Evolutionary conservation across 495 filamentous ascomycete genomes (phyloP).

Genomic region (Thozetella sp.): DNA sequence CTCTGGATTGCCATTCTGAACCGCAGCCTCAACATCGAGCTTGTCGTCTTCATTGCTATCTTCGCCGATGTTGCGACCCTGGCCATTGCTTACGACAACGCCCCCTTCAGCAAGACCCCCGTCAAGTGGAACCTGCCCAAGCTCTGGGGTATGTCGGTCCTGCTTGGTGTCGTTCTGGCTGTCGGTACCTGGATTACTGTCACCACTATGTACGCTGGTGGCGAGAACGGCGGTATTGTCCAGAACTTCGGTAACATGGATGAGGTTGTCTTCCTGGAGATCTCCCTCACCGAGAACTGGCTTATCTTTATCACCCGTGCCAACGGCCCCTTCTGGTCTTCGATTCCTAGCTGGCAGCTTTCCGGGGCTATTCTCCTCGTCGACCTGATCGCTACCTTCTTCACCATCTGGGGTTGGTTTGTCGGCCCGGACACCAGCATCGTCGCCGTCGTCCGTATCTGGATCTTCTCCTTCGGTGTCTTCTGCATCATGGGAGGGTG

Average conservation of each 20-base stretch:
- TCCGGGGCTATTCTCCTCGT: slow-evolving; percentile 75
- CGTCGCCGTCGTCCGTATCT: slow-evolving; percentile 81
- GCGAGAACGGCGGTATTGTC: slow-evolving; percentile 75
- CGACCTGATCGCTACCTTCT: slow-evolving; percentile 80
- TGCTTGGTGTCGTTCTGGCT: slow-evolving; percentile 80
- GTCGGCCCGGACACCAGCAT: slow-evolving; percentile 66
- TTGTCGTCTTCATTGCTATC: slow-evolving; percentile 92
- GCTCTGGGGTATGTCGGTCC: slow-evolving; percentile 87
- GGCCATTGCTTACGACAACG: slow-evolving; percentile 92
- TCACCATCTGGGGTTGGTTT: slow-evolving; percentile 84
- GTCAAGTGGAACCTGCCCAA: slow-evolving; percentile 95
- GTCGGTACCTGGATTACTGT: slow-evolving; percentile 83
- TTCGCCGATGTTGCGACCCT: slow-evolving; percentile 94
- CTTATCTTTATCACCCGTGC: slow-evolving; percentile 95
- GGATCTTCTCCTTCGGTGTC: slow-evolving; percentile 86
- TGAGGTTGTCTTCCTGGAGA: slow-evolving; percentile 84
- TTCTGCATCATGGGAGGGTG: slow-evolving; percentile 59
- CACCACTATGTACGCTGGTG: slow-evolving; percentile 72
- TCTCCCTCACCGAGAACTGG: slow-evolving; percentile 93
- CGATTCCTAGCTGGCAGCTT: slow-evolving; percentile 81
- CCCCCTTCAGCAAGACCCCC: slow-evolving; percentile 80
- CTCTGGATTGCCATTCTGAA: slow-evolving; percentile 89
- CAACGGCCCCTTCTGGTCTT: slow-evolving; percentile 84
- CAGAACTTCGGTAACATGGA: slow-evolving; percentile 85
- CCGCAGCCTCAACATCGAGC: slow-evolving; percentile 78